Base-by-base conservation (phyloP, 441 rosid genomes). In the Dalechampia spathulata region DNA sequence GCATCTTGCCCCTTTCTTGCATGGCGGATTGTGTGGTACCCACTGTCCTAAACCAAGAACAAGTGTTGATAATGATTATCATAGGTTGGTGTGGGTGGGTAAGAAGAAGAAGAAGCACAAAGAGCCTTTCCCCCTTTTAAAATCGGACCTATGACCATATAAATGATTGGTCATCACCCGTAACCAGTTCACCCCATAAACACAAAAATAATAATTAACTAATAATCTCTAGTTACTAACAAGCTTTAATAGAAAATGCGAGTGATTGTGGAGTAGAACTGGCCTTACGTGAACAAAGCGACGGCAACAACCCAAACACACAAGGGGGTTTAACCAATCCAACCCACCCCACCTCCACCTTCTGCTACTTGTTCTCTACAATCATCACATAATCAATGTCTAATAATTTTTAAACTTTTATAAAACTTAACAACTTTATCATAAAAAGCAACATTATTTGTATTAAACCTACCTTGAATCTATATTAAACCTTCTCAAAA, bases 271-370 rank as follows among this genome's bases (percentile, higher is more conserved):
- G 62, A 54, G 57, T 2, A 40, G 66, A 41, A 36, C n/a, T n/a
- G 39, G 45, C 50, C 26, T 47, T 40, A 20, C 59, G 54, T 16
- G 58, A 39, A 50, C 32, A 15, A 50, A 30, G 20, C 28, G 36
- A 49, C 67, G 22, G 50, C 64, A 38, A 16, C 66, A 22, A 60
- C 45, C 16, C 53, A 16, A 39, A 45, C 8, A 6, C 26, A 47
- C 25, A 45, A 22, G 46, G 80, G 68, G 78, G 85, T 80, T 83
- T 61, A 78, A 82, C 86, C 46, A 75, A 72, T 73, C 72, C 69
- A 71, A 30, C 34, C 34, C 34, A 30, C 34, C 34, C 8, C 34
- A 3, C 34, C 34, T 3, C 34, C 34, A 3, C 34, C 34, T 3
- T 8, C 34, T 30, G 8, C 8, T 3, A 30, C 8, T 30, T 30